Evolutionary conservation across 306 rosid genomes (phyloP).

Genomic region (Geum urbanum): DNA sequence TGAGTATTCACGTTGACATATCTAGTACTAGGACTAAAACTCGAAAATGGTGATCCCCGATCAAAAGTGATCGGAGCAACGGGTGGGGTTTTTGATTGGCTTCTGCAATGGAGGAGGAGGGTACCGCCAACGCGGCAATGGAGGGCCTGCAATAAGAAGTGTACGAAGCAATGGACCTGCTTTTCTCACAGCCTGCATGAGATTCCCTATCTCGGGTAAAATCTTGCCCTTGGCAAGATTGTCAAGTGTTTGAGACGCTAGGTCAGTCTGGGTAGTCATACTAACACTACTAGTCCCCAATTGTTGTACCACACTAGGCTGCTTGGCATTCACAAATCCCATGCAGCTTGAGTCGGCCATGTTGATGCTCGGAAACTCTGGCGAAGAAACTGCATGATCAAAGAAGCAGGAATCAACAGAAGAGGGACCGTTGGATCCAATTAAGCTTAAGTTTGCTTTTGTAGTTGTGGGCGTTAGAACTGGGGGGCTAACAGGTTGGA

Average conservation of each 20-base stretch:
- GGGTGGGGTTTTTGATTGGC: constrained; percentile 44
- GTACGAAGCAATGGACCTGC: constrained; percentile 67
- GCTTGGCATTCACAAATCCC: constrained; percentile 25
- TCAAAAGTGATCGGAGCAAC: constrained; percentile 12
- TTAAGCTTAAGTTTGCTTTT: constrained; percentile 46
- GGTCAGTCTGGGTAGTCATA: constrained; percentile 31
- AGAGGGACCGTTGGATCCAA: constrained; percentile 45
- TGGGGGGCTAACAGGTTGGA: constrained; percentile 28
- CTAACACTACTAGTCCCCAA: not conserved
- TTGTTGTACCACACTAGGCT: constrained; percentile 16
- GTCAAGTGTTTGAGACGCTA: constrained; percentile 36
- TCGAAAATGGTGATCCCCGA: constrained; percentile 12
- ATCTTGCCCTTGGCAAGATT: constrained; percentile 32
- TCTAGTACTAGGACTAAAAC: not conserved
- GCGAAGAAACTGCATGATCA: constrained; percentile 52
- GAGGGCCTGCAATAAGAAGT: constrained; percentile 53
- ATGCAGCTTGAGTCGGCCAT: constrained; percentile 41
- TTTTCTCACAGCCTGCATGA: constrained; percentile 49
- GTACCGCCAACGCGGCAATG: constrained; percentile 61
- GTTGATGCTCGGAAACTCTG: constrained; percentile 45
- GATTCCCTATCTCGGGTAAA: constrained; percentile 60
- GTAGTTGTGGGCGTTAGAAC: constrained; percentile 29
- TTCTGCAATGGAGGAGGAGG: constrained; percentile 52
- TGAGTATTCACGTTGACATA: constrained; percentile 26
- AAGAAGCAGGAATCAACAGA: constrained; percentile 53